Conservation (phyloP, 441 rosid genomes). For the Breynia disticha region DNA sequence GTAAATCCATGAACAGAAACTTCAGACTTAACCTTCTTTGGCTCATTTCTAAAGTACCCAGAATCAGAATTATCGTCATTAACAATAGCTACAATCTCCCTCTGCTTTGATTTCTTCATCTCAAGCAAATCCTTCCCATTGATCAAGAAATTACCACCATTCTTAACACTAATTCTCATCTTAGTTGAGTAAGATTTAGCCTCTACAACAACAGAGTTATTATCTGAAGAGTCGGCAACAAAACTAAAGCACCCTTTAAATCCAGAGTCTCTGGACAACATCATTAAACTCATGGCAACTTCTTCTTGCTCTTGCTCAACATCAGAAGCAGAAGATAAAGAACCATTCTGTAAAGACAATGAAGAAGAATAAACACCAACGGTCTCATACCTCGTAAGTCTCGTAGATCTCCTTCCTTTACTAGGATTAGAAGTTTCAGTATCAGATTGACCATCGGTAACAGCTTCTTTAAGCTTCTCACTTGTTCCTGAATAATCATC, state of each 20-base stretch:
- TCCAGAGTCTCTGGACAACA: constrained; percentile 50
- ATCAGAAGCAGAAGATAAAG: constrained; percentile 42
- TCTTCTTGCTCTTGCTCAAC: constrained; percentile 54
- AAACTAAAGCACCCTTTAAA: constrained; percentile 40
- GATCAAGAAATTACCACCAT: constrained; percentile 20
- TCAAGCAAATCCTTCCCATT: constrained; percentile 18
- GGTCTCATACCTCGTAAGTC: constrained; percentile 27
- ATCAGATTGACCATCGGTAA: constrained; percentile 51
- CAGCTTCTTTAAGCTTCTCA: constrained; percentile 30
- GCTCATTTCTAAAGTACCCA: constrained; percentile 50
- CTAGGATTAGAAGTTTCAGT: constrained; percentile 47
- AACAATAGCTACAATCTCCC: constrained; percentile 23
- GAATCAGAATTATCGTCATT: constrained; percentile 36
- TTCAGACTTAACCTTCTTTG: constrained; percentile 44
- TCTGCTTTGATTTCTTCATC: constrained; percentile 22
- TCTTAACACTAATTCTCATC: constrained; percentile 25
- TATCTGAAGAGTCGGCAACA: constrained; percentile 51
- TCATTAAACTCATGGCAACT: constrained; percentile 57
- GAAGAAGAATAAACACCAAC: constrained; percentile 25
- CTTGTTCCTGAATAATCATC: constrained; percentile 22
- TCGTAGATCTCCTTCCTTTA: constrained; percentile 43
- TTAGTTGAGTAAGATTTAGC: constrained; percentile 49
- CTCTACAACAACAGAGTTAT: constrained; percentile 50
- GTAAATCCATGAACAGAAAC: constrained; percentile 30
- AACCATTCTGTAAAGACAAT: constrained; percentile 26